These are phyloP conservation scores for Calonectria pseudoreteaudii DNA, from an alignment of 2,329 filamentous ascomycete genomes.

Conservation along the genomic window DNA sequence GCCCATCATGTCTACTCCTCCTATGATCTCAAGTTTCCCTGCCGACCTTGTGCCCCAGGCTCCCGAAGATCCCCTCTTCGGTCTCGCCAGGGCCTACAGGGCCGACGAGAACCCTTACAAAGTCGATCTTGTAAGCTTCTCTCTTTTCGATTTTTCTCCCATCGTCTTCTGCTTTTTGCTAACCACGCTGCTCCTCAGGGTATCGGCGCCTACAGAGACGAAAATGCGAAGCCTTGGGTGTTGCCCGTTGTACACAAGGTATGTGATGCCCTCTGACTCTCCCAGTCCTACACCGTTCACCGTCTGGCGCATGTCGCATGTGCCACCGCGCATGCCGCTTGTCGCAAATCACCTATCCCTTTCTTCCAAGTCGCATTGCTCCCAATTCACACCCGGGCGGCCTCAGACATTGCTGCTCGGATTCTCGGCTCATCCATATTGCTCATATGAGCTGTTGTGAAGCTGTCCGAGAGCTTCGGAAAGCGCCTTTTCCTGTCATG, in stretches of 20 bases:
- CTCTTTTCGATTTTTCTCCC: background rate
- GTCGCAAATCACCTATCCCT: conserved; percentile 4
- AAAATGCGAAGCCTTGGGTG: conserved; percentile 97
- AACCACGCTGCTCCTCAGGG: conserved; percentile 55
- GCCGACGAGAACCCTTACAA: conserved; percentile 83
- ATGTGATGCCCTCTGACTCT: conserved; percentile 35
- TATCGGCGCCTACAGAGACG: conserved; percentile 93
- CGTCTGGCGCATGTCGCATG: conserved; percentile 18
- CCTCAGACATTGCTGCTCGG: conserved; percentile 13
- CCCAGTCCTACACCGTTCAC: conserved; percentile 11
- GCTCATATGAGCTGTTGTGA: conserved; percentile 18
- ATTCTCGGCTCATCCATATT: conserved; percentile 4
- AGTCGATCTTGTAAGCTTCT: conserved; percentile 83
- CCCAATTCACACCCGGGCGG: conserved; percentile 17
- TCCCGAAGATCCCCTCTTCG: conserved; percentile 95
- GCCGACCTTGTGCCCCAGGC: conserved; percentile 85
- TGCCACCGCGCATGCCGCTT: conserved; percentile 7
- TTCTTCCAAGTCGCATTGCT: conserved; percentile 16
- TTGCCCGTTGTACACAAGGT: conserved; percentile 97
- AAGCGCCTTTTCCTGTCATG: conserved; percentile 37
- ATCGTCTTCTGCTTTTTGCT: conserved; percentile 1
- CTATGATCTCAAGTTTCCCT: conserved; percentile 73
- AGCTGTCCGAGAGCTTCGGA: conserved; percentile 20
- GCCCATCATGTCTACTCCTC: conserved; percentile 58
- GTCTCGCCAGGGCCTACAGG: conserved; percentile 87